phyloP scores from a whole-genome alignment of 129 eudicot genomes.

The Logfia minima region DNA sequence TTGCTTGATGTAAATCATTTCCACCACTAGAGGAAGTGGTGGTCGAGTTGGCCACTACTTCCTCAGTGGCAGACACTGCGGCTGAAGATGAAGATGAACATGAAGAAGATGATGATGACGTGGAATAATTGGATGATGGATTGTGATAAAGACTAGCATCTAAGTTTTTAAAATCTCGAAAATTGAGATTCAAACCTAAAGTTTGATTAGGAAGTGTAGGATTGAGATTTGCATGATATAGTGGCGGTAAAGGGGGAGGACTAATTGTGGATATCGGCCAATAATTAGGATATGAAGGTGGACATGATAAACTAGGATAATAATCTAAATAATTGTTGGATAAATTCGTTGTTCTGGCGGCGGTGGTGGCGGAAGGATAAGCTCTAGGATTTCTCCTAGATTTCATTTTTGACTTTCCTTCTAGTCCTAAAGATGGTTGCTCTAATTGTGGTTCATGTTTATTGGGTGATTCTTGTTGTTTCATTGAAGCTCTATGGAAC shows the following conservation, averaged over 20 bases:
- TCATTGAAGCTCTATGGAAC: constrained; percentile 81
- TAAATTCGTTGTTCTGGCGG: background rate
- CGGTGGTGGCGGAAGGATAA: constrained; percentile 44
- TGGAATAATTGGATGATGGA: constrained; percentile 20
- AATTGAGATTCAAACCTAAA: constrained; percentile 77
- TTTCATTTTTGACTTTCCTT: constrained; percentile 26
- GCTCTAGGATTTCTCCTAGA: constrained; percentile 25
- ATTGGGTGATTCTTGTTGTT: constrained; percentile 47
- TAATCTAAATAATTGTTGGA: constrained; percentile 10
- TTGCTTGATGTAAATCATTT: constrained; percentile 50
- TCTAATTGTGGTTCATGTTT: constrained; percentile 29
- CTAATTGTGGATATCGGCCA: constrained; percentile 42
- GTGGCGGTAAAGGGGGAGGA: constrained; percentile 42
- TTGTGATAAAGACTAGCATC: constrained; percentile 41
- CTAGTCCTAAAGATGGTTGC: constrained; percentile 13
- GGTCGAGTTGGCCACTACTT: constrained; percentile 1
- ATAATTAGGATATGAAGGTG: constrained; percentile 28
- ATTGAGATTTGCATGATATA: constrained; percentile 42
- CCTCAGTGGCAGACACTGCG: constrained; percentile 18
- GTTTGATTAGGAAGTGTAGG: constrained; percentile 72
- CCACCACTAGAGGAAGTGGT: constrained; percentile 12
- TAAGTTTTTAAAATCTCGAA: constrained; percentile 63
- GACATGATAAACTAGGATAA: constrained; percentile 4
- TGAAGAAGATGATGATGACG: constrained; percentile 35
- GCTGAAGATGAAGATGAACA: constrained; percentile 56